Evolutionary conservation across 371 early-diverging fungal species (phyloP).

Genomic region (Coemansia sp.): DNA sequence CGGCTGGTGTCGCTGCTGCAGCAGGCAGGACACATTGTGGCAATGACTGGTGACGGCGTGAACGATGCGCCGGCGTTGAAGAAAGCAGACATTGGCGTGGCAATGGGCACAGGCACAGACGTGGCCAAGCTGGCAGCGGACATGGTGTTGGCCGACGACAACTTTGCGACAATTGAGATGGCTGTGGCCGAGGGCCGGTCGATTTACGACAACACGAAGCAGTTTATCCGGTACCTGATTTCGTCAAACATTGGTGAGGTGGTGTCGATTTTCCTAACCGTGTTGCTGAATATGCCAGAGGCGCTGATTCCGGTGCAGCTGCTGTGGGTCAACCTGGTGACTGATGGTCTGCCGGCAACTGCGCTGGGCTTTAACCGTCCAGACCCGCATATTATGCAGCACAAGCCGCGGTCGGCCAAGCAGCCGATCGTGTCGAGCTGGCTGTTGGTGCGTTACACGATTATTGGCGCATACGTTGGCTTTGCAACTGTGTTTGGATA

Average conservation of each 20-base stretch:
- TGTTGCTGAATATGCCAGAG: conserved; percentile 91
- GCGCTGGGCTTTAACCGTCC: conserved; percentile 97
- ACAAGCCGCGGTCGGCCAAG: conserved; percentile 78
- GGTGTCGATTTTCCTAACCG: conserved; percentile 85
- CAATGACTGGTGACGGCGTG: conserved; percentile 99
- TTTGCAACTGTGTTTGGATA: conserved; percentile 93
- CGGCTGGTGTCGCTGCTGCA: conserved; percentile 89
- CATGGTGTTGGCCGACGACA: conserved; percentile 96
- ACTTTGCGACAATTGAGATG: conserved; percentile 94
- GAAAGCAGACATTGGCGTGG: conserved; percentile 96
- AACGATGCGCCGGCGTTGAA: conserved; percentile 98
- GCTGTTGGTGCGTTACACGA: conserved; percentile 91
- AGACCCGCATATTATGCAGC: conserved; percentile 90
- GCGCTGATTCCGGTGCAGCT: conserved; percentile 96
- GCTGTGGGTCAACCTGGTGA: conserved; percentile 97
- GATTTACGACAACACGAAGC: conserved; percentile 97
- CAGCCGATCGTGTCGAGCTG: conserved; percentile 91
- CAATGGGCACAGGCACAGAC: conserved; percentile 98
- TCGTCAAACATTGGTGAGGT: conserved; percentile 90
- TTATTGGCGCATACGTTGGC: conserved; percentile 92
- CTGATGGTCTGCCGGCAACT: conserved; percentile 96
- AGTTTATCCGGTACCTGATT: conserved; percentile 91
- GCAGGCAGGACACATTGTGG: conserved; percentile 83
- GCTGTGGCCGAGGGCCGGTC: conserved; percentile 96
- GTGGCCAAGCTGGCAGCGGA: conserved; percentile 97